Evolutionary conservation across 441 rosid species (phyloP).

Genomic region (Gossypium davidsonii): DNA sequence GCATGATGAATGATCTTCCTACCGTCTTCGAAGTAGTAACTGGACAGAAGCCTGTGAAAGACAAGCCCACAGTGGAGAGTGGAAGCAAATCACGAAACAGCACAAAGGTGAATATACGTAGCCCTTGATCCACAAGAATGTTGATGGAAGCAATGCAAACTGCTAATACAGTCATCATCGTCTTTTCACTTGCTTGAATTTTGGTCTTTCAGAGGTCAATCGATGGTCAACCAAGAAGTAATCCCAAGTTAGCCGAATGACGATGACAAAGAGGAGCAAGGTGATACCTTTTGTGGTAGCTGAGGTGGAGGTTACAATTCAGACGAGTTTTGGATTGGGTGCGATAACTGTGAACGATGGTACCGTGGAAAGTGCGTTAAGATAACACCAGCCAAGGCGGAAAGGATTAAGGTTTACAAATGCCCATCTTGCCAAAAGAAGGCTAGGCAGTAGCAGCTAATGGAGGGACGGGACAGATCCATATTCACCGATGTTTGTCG

Average conservation of each 20-base stretch:
- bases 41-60: constrained; percentile 57
- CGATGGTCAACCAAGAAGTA: constrained; percentile 58
- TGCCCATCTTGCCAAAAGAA: constrained; percentile 76
- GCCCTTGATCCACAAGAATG: neutral
- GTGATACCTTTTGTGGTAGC: constrained; percentile 68
- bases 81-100: constrained; percentile 72
- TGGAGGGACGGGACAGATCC: neutral
- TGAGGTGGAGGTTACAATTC: constrained; percentile 64
- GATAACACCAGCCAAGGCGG: constrained; percentile 82
- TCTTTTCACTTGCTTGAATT: neutral
- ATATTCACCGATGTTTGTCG: constrained; percentile 9
- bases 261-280: constrained; percentile 75
- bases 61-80: constrained; percentile 55
- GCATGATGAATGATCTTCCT: constrained; percentile 75
- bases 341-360: constrained; percentile 78
- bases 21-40: constrained; percentile 80
- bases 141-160: neutral
- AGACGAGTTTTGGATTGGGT: constrained; percentile 79
- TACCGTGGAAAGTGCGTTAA: constrained; percentile 80
- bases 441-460: constrained; percentile 39
- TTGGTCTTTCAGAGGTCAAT: constrained; percentile 45
- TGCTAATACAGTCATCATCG: neutral
- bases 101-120: constrained; percentile 40
- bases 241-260: constrained; percentile 41
- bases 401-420: constrained; percentile 72